phyloP scores from a whole-genome alignment of 257 asterid species.

The Solanum pimpinellifolium region DNA sequence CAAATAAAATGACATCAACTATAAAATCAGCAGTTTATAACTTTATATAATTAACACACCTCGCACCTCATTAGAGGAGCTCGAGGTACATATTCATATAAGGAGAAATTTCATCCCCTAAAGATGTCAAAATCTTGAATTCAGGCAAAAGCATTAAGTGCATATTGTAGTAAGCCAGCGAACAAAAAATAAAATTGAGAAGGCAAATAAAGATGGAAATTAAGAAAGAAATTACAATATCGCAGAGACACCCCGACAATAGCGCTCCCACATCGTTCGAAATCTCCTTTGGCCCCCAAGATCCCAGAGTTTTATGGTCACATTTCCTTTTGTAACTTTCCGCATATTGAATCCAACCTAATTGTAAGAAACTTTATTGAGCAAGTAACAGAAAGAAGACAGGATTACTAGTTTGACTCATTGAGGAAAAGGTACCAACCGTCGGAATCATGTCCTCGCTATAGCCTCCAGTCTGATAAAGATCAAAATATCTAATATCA shows the following conservation, averaged over 20 bases:
- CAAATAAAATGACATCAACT: not conserved
- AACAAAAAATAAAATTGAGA: not conserved
- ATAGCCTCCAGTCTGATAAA: constrained; percentile 83
- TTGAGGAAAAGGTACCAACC: constrained; percentile 33
- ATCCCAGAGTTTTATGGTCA: constrained; percentile 92
- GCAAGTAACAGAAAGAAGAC: not conserved
- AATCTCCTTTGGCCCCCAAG: constrained; percentile 94
- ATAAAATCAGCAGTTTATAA: not conserved
- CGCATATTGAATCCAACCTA: constrained; percentile 98
- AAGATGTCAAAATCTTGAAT: not conserved
- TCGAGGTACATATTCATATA: not conserved
- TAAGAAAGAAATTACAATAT: constrained; percentile 44
- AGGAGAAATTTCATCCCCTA: not conserved
- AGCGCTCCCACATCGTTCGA: constrained; percentile 97
- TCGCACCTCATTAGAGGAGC: not conserved
- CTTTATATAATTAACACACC: not conserved
- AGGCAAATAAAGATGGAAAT: not conserved
- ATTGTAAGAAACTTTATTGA: not conserved
- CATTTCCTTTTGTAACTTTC: constrained; percentile 95
- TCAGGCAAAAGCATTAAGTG: not conserved
- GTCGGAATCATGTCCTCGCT: constrained; percentile 97
- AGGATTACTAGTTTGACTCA: not conserved
- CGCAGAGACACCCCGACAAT: constrained; percentile 92
- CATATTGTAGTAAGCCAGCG: not conserved
- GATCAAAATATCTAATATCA: not conserved